Evolutionary conservation across 805 yeast species (phyloP).

Genomic region (Wickerhamomyces xylosicus): DNA sequence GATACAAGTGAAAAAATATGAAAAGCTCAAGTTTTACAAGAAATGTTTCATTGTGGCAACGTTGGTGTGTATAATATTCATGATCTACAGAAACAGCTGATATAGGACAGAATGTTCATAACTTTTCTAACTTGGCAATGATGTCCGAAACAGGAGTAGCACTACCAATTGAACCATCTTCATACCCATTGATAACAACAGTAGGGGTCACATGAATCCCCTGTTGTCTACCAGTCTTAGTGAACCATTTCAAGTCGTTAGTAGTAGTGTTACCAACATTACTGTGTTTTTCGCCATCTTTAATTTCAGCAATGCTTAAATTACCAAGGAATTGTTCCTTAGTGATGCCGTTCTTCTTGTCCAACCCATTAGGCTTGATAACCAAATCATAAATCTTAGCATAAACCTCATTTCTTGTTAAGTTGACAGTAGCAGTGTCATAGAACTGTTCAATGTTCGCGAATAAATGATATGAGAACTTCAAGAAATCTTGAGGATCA

Average conservation of each 20-base stretch:
- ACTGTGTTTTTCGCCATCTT: slow-evolving; percentile 19
- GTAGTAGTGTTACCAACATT: slow-evolving; percentile 53
- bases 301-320: slow-evolving; percentile 14
- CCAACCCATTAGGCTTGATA: slow-evolving; percentile 27
- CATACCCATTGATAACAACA: slow-evolving; percentile 59
- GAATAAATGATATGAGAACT: slow-evolving; percentile 46
- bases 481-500: slow-evolving; percentile 46
- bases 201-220: slow-evolving; percentile 86
- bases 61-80: neutral
- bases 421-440: slow-evolving; percentile 48
- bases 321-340: slow-evolving; percentile 23
- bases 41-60: too few relatives aligned
- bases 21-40: neutral
- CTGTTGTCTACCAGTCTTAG: slow-evolving; percentile 61
- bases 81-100: neutral
- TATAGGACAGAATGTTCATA: neutral
- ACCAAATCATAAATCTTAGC: slow-evolving; percentile 41
- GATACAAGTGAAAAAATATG: neutral
- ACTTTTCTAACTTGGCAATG: slow-evolving; percentile 13
- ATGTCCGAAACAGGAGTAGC: slow-evolving; percentile 40
- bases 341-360: slow-evolving; percentile 13
- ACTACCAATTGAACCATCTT: slow-evolving; percentile 46
- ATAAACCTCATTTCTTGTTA: slow-evolving; percentile 47
- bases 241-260: slow-evolving; percentile 61
- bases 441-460: slow-evolving; percentile 42